phyloP scores from a whole-genome alignment of 225 moss, liverwort and hornwort species.

The Bryoerythrophyllum caledonicum region DNA sequence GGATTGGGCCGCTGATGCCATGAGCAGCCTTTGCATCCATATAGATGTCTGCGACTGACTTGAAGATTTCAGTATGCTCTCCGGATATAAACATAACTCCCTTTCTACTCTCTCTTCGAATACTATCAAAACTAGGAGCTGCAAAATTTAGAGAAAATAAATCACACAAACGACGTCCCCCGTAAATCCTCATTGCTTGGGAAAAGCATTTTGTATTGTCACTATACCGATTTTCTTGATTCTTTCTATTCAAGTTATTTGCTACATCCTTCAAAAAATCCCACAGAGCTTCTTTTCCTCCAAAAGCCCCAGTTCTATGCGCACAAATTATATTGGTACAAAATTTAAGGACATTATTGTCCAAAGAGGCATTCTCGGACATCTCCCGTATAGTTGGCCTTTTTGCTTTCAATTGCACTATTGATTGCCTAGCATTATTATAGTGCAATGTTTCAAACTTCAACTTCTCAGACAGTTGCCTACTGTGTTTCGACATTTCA shows the following conservation, averaged over 20 bases:
- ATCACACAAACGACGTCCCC: neutral
- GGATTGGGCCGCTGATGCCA: neutral
- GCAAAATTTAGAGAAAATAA: neutral
- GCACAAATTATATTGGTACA: neutral
- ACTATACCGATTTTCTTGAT: neutral
- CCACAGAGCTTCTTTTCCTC: neutral
- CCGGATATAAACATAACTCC: neutral
- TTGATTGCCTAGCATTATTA: neutral
- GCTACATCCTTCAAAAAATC: neutral
- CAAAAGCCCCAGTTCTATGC: neutral
- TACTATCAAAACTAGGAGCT: neutral
- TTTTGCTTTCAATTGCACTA: neutral
- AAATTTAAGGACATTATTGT: neutral
- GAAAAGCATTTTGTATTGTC: neutral
- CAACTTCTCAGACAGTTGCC: neutral
- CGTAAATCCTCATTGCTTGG: slow-evolving; percentile 3
- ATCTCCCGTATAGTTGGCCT: neutral
- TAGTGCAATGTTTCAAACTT: neutral
- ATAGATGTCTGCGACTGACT: neutral
- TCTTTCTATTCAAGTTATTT: neutral
- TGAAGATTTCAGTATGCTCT: neutral
- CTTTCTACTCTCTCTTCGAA: neutral
- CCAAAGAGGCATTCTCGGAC: neutral
- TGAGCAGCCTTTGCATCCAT: neutral
- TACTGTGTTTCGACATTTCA: neutral